phyloP scores from a whole-genome alignment of 352 stramenopile genomes.

The Plasmopara viticola region DNA sequence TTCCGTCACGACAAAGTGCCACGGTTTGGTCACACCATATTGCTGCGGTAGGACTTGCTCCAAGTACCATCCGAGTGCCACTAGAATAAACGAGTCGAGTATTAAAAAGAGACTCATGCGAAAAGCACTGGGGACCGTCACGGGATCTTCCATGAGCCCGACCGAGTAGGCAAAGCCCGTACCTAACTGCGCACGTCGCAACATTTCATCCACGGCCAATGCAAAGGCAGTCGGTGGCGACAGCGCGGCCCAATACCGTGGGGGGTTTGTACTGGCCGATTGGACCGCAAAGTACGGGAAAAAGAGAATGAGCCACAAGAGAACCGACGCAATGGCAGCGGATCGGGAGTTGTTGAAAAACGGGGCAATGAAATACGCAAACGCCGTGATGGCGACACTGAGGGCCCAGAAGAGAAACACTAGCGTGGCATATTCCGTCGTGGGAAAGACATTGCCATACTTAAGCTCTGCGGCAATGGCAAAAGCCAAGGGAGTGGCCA shows the following conservation, averaged over 20 bases:
- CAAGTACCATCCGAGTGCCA: conserved; percentile 86
- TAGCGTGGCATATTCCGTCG: conserved; percentile 47
- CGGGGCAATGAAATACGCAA: conserved; percentile 55
- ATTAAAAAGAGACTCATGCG: conserved; percentile 58
- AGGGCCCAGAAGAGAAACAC: conserved; percentile 65
- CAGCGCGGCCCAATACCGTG: conserved; percentile 49
- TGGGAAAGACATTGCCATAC: conserved; percentile 59
- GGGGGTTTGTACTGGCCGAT: conserved; percentile 25
- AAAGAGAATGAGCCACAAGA: conserved; percentile 69
- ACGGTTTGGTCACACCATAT: conserved; percentile 84
- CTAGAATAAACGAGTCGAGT: conserved; percentile 80
- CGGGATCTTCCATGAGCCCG: conserved; percentile 26
- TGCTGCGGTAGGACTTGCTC: conserved; percentile 89
- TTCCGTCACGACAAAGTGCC: conserved; percentile 83
- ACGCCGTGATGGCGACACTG: conserved; percentile 49
- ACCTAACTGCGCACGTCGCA: conserved; percentile 52
- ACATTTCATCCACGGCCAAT: conserved; percentile 50
- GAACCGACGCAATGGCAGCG: conserved; percentile 51
- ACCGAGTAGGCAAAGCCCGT: conserved; percentile 57
- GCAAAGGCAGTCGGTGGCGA: conserved; percentile 60
- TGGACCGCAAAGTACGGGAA: conserved; percentile 69
- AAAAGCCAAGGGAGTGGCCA: conserved; percentile 48
- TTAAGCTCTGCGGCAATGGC: conserved; percentile 48
- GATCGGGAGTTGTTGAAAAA: conserved; percentile 71
- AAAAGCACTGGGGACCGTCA: conserved; percentile 40